phyloP scores from a whole-genome alignment of 768 basidiomycete species.

The Kwoniella sp. region DNA sequence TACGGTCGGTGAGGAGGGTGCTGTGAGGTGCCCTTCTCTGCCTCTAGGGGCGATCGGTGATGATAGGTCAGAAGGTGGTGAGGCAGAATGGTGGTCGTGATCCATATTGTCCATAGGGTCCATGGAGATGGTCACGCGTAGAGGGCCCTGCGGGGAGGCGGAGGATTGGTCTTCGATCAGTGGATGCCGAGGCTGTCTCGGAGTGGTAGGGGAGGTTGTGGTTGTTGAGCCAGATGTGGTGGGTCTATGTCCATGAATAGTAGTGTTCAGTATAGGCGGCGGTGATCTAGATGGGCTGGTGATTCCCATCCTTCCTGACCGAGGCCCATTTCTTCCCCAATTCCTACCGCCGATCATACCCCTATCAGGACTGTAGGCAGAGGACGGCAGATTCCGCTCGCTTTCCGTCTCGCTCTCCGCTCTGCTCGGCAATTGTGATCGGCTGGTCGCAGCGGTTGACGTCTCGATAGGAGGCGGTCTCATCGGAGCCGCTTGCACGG shows the following conservation, averaged over 20 bases:
- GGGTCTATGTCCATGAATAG: not conserved
- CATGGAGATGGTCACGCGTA: slow-evolving; percentile 24
- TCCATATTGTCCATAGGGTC: slow-evolving; percentile 19
- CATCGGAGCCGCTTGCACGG: slow-evolving; percentile 53
- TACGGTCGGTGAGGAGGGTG: slow-evolving; percentile 12
- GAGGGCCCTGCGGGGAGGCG: slow-evolving; percentile 8
- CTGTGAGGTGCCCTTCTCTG: slow-evolving; percentile 14
- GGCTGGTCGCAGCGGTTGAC: slow-evolving; percentile 45
- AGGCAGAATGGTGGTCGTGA: slow-evolving; percentile 10
- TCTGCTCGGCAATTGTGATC: slow-evolving; percentile 18
- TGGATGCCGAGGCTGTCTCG: slow-evolving; percentile 16
- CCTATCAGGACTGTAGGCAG: slow-evolving; percentile 7
- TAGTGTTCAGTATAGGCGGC: slow-evolving; percentile 4
- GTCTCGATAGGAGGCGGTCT: slow-evolving; percentile 51
- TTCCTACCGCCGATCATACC: slow-evolving; percentile 14
- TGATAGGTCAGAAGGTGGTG: slow-evolving; percentile 2
- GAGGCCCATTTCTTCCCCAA: slow-evolving; percentile 24
- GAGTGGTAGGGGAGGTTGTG: slow-evolving; percentile 23
- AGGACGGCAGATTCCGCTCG: slow-evolving; percentile 4
- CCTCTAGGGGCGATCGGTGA: slow-evolving; percentile 16
- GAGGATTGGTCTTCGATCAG: slow-evolving; percentile 13
- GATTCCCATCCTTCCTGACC: slow-evolving; percentile 17
- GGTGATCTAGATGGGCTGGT: slow-evolving; percentile 17
- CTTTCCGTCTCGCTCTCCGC: slow-evolving; percentile 16
- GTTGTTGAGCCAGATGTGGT: slow-evolving; percentile 5